phyloP scores from a whole-genome alignment of 352 stramenopile genomes.

The Phytophthora hibernalis region DNA sequence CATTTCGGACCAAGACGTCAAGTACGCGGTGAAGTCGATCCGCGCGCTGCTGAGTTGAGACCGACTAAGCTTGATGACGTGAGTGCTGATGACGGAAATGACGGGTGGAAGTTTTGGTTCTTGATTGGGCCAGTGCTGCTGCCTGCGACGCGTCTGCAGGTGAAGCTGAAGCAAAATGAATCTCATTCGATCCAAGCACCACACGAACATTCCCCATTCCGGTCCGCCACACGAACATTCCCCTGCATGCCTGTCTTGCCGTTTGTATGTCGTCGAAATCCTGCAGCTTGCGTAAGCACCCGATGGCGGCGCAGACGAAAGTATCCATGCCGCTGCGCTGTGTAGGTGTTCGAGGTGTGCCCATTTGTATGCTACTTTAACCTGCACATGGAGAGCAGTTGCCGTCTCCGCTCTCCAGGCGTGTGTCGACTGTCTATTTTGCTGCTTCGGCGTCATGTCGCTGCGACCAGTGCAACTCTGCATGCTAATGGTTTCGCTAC shows the following conservation, averaged over 20 bases:
- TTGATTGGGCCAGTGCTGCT: slow-evolving; percentile 20
- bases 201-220: slow-evolving; percentile 29
- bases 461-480: slow-evolving; percentile 40
- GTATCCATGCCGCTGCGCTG: slow-evolving; percentile 1
- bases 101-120: slow-evolving; percentile 7
- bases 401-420: background rate
- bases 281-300: slow-evolving; percentile 19
- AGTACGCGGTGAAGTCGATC: slow-evolving; percentile 65
- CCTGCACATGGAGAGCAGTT: slow-evolving; percentile 2
- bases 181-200: slow-evolving; percentile 21
- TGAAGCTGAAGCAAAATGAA: slow-evolving; percentile 15
- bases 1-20: slow-evolving; percentile 66
- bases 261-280: slow-evolving; percentile 35
- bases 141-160: slow-evolving; percentile 17
- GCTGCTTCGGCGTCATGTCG: slow-evolving; percentile 33
- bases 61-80: slow-evolving; percentile 14
- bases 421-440: slow-evolving; percentile 34
- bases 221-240: slow-evolving; percentile 29
- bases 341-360: slow-evolving; percentile 5
- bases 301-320: background rate
- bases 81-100: slow-evolving; percentile 24
- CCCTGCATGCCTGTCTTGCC: slow-evolving; percentile 14
- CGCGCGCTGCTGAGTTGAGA: slow-evolving; percentile 58
- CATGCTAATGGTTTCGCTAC: slow-evolving; percentile 31
- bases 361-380: slow-evolving; percentile 16